A percentile compares a stretch with the other conserved stretches of the same genome.
These are phyloP conservation scores for Penicillium paxilli DNA, from an alignment of 495 filamentous ascomycete genomes.

Conservation along the genomic window DNA sequence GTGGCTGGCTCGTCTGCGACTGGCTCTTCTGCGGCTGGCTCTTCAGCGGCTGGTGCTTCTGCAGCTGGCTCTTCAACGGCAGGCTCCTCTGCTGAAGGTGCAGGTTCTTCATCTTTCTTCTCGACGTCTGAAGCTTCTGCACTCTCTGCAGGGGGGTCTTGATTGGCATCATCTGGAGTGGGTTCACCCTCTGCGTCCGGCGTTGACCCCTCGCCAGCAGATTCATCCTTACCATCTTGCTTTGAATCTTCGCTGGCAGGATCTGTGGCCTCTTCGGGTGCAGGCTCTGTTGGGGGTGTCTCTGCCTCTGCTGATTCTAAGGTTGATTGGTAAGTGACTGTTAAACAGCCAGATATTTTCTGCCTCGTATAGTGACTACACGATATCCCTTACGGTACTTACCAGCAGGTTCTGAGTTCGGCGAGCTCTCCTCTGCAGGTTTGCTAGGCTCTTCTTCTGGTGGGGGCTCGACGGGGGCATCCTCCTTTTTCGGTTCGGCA, in stretches of 20 bases:
- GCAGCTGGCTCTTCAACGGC: background rate
- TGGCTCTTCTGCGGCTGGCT: background rate
- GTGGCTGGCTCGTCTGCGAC: conserved; percentile 2
- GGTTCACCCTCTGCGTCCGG: conserved; percentile 19
- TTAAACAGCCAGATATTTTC: background rate
- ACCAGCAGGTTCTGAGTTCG: conserved; percentile 31
- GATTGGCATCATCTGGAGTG: conserved; percentile 16
- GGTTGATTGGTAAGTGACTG: conserved; percentile 14
- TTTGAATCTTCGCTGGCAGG: conserved; percentile 22
- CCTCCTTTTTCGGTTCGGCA: conserved; percentile 26
- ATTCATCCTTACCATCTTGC: conserved; percentile 20
- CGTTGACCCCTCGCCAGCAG: conserved; percentile 14
- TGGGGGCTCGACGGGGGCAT: conserved; percentile 20
- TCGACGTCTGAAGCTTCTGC: conserved; percentile 16
- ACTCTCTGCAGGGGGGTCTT: conserved; percentile 17
- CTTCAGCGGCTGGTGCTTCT: conserved; percentile 3
- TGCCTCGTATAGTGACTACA: background rate
- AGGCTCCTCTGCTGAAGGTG: background rate
- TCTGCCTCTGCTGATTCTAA: conserved; percentile 30
- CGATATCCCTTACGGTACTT: conserved; percentile 13
- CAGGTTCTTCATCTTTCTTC: conserved; percentile 11
- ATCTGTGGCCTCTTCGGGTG: conserved; percentile 22
- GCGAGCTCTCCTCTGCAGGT: conserved; percentile 23
- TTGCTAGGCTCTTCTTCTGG: conserved; percentile 18
- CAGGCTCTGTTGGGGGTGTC: conserved; percentile 26